Evolutionary conservation across 1,139 yeast species (phyloP).

Genomic region (Citeromyces hawaiiensis): DNA sequence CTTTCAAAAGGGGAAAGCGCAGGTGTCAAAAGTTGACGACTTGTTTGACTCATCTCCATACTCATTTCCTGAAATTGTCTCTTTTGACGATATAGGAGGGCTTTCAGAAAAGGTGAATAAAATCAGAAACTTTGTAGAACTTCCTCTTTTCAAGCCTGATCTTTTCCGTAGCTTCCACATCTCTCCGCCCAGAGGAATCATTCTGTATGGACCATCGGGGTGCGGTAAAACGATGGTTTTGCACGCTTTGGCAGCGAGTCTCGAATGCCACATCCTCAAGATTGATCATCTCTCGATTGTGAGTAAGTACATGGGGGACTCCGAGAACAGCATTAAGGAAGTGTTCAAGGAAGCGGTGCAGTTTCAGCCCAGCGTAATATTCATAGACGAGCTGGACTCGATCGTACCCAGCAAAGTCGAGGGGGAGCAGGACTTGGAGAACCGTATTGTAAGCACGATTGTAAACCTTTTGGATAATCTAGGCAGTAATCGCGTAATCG

Average conservation of each 20-base stretch:
- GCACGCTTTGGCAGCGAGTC: constrained; percentile 63
- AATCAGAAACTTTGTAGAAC: constrained; percentile 55
- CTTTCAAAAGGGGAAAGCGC: neutral
- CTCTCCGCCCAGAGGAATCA: constrained; percentile 79
- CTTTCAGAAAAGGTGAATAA: constrained; percentile 46
- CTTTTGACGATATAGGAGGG: constrained; percentile 49
- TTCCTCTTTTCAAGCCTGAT: constrained; percentile 71
- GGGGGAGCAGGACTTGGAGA: constrained; percentile 2
- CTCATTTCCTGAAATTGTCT: neutral
- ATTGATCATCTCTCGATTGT: constrained; percentile 89
- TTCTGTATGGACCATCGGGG: constrained; percentile 94
- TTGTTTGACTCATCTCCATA: neutral
- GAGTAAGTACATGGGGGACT: constrained; percentile 86
- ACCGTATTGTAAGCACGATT: constrained; percentile 65
- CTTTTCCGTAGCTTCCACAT: constrained; percentile 79
- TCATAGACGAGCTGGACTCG: constrained; percentile 89
- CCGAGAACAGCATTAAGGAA: constrained; percentile 74
- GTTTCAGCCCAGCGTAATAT: constrained; percentile 76
- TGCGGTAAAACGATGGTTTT: constrained; percentile 91
- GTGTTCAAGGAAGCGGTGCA: constrained; percentile 72
- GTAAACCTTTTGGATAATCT: constrained; percentile 85
- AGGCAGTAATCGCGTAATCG: constrained; percentile 58
- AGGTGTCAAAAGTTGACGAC: neutral
- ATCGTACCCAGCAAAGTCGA: constrained; percentile 47
- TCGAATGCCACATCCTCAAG: constrained; percentile 67